Conservation (phyloP, 148 eudicot genomes). For the Chenopodium berlandieri region DNA sequence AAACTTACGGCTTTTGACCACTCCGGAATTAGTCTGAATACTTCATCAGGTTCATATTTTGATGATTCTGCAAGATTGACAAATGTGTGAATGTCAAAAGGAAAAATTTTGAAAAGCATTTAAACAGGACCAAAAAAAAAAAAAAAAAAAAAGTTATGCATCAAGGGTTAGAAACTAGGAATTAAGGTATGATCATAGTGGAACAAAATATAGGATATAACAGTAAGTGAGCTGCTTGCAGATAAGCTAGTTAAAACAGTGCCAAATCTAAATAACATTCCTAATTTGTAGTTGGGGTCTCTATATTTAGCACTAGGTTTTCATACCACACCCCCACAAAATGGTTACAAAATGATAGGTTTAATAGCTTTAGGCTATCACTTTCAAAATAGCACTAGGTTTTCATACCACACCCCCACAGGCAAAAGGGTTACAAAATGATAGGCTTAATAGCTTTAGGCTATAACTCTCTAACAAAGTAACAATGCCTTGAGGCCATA, state of each 20-base stretch:
- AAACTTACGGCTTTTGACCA: slow-evolving; percentile 63
- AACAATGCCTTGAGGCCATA: no score
- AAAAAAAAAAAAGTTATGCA: not conserved
- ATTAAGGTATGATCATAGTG: not conserved
- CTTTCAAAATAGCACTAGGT: not conserved
- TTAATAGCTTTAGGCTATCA: no score
- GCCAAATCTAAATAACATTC: not conserved
- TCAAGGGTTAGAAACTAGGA: not conserved
- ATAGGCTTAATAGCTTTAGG: no score
- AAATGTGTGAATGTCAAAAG: not conserved
- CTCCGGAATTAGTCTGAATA: slow-evolving; percentile 57
- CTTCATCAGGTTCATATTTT: slow-evolving; percentile 43
- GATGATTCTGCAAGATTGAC: slow-evolving; percentile 28
- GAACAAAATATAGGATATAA: no score
- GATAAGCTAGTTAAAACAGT: not conserved
- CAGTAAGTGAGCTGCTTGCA: not conserved
- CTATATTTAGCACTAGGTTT: not conserved
- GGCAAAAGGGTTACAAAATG: not conserved
- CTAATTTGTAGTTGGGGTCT: not conserved
- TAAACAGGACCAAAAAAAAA: not conserved
- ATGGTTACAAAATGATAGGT: no score
- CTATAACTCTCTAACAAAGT: no score
- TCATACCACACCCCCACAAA: not conserved
- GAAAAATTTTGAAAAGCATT: not conserved
- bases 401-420: not conserved